These are phyloP conservation scores for Blepharisma undulans DNA, from an alignment of 169 alveolate genomes.

Conservation along the genomic window DNA sequence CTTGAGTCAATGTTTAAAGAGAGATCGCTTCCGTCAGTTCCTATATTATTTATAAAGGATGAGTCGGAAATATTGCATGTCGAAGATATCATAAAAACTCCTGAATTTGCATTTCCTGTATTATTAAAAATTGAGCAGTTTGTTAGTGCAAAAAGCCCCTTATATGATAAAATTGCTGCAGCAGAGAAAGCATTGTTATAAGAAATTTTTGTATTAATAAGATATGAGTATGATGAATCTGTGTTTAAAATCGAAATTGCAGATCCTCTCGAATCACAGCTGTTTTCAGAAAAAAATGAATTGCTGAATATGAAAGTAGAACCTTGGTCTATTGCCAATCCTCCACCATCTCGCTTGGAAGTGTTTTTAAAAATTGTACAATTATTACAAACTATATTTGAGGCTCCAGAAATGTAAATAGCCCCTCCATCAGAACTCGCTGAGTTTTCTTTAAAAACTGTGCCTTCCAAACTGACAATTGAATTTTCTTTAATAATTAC, in stretches of 20 bases:
- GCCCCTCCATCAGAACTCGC: constrained; percentile 23
- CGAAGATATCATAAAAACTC: not conserved
- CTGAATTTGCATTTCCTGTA: not conserved
- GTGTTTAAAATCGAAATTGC: not conserved
- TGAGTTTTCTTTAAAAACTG: not conserved
- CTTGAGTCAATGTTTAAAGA: not conserved
- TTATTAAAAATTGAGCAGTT: not conserved
- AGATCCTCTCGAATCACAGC: not conserved
- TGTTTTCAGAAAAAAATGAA: not conserved
- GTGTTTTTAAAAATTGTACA: not conserved
- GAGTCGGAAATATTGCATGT: not conserved
- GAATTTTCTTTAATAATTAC: not conserved
- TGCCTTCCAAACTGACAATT: not conserved
- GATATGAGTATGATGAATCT: not conserved
- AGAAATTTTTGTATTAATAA: not conserved
- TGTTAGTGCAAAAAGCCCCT: not conserved
- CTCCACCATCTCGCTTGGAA: not conserved
- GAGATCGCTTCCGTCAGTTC: not conserved
- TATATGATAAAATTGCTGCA: not conserved
- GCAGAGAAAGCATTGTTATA: not conserved
- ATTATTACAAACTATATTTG: not conserved
- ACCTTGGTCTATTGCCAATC: not conserved
- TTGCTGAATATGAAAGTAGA: not conserved
- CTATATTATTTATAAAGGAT: not conserved
- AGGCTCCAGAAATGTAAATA: not conserved